Base-by-base conservation (phyloP, 169 alveolate genomes). In the Plasmodium cynomolgi region DNA sequence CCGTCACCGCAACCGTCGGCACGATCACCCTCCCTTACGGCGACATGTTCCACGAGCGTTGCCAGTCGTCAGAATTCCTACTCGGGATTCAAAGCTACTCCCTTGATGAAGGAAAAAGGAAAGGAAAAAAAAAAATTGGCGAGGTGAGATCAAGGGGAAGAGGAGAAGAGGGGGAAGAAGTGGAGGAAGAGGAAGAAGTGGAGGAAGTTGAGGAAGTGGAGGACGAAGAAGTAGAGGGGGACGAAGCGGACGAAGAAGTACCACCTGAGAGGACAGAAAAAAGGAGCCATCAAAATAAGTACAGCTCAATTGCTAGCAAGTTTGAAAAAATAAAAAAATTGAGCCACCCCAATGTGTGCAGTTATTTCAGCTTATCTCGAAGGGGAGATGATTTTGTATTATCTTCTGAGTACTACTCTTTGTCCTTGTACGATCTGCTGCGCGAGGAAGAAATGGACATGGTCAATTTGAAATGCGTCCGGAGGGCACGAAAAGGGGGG, bases 11-110 rank as follows among this genome's bases (percentile, higher is more conserved):
- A n/a, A n/a, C n/a, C n/a, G n/a, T n/a, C n/a, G n/a, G n/a, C n/a
- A n/a, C 17, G 20, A 47, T 0, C 20, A 13, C 58, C 20, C 58
- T 2, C 58, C 58, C 20, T 9, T 1, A 13, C 23, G 58, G 7
- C 37, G 44, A 31, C 15, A 75, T 56, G 88, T 88, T 72, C 82
- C 81, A 56, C 50, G 29, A 79, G 29, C 73, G 81, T 7, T 88
- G 94, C 54, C 17, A 80, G 72, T 88, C 88, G 47, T 88, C 94
- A 11, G 94, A 88, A 31, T 79, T 79, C 73, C 90, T 88, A 8
- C 56, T 88, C 6, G 94, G 94, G 33, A 44, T 88, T 79, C 94
- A 88, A 26, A 79, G 47, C 23, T 88, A 88, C 50, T 79, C 94
- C 1, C 82, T 88, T 39, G 71, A 50, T 37, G 79, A 73, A 23